Conservation (phyloP, 169 alveolate species). For the Perkinsus chesapeaki region DNA sequence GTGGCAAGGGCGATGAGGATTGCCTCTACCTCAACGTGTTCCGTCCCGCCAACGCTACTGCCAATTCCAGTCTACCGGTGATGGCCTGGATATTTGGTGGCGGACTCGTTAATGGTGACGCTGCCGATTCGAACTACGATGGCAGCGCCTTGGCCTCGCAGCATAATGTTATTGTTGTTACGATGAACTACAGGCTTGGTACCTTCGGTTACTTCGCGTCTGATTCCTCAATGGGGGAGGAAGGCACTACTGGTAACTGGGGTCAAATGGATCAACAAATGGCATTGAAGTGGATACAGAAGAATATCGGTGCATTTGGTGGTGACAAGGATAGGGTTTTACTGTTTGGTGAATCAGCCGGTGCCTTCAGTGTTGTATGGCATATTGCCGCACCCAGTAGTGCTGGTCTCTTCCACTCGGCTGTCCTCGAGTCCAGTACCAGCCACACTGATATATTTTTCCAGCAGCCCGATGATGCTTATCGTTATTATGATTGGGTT, state of each 20-base stretch:
- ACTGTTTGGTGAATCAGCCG: constrained; percentile 46
- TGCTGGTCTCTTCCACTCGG: background rate
- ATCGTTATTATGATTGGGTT: background rate
- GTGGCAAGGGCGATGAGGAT: background rate
- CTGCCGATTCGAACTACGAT: background rate
- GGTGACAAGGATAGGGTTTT: constrained; percentile 45
- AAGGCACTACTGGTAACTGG: constrained; percentile 24
- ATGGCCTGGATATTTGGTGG: background rate
- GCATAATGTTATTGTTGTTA: constrained; percentile 28
- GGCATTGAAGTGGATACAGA: constrained; percentile 47
- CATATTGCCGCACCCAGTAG: constrained; percentile 6
- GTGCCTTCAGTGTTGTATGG: constrained; percentile 36
- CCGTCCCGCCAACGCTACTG: background rate
- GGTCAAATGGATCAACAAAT: constrained; percentile 48
- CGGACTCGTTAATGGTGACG: background rate
- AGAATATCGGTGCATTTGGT: constrained; percentile 41
- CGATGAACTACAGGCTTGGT: constrained; percentile 41
- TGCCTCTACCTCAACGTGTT: background rate
- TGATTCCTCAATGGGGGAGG: background rate
- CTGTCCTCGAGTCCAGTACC: background rate
- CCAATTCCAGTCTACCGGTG: background rate
- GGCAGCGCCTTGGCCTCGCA: background rate
- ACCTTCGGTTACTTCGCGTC: constrained; percentile 28
- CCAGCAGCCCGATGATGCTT: background rate
- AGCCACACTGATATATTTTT: background rate